Conservation (phyloP, 2,329 filamentous ascomycete genomes). For the Akanthomyces muscarius region DNA sequence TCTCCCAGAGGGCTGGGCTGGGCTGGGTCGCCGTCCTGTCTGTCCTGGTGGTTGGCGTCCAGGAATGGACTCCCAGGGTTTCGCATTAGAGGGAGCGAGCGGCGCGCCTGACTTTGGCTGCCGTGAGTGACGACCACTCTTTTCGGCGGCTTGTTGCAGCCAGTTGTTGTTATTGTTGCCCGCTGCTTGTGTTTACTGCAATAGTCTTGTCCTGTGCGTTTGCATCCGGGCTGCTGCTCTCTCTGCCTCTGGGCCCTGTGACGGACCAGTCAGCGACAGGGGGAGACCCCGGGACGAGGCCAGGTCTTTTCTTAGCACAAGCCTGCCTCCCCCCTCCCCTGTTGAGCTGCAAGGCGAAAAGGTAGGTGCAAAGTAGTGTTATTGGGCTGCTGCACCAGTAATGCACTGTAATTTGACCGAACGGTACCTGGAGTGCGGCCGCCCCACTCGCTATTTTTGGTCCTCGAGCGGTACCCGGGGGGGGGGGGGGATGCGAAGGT, state of each 20-base stretch:
- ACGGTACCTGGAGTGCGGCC: conserved; percentile 3
- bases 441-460: conserved; percentile 13
- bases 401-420: conserved; percentile 16
- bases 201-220: background rate
- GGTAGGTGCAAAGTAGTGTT: background rate
- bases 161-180: background rate
- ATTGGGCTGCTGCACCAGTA: background rate
- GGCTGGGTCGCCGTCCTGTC: background rate
- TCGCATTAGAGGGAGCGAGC: background rate
- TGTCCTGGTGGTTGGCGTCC: background rate
- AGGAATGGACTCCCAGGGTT: background rate
- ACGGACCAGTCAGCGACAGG: conserved; percentile 3
- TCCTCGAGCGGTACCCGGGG: background rate
- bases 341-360: background rate
- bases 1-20: background rate
- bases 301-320: conserved; percentile 1
- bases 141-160: background rate
- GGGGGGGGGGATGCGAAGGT: background rate
- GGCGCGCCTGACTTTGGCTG: background rate
- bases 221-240: too few relatives aligned
- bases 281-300: background rate
- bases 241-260: background rate
- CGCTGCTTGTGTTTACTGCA: background rate
- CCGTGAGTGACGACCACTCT: background rate
- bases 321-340: background rate